Conservation (phyloP, 352 stramenopile genomes). For the Phytophthora litchii region DNA sequence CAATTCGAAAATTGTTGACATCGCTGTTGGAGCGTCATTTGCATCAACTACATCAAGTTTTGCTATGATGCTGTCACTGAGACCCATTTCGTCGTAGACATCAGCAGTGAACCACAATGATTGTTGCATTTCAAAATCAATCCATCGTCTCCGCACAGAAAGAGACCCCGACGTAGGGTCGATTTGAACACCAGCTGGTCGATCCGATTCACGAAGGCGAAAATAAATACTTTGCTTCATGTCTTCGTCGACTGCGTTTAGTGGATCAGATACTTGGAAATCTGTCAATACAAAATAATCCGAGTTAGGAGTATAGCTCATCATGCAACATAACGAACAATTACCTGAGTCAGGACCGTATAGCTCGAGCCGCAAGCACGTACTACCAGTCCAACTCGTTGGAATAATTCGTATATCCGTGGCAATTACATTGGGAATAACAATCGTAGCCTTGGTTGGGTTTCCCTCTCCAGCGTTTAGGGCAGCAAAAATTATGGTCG, state of each 20-base stretch:
- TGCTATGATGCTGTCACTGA: slow-evolving; percentile 14
- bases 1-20: slow-evolving; percentile 6
- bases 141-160: slow-evolving; percentile 31
- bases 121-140: slow-evolving; percentile 35
- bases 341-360: slow-evolving; percentile 51
- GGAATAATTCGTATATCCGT: slow-evolving; percentile 52
- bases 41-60: slow-evolving; percentile 20
- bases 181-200: slow-evolving; percentile 35
- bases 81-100: slow-evolving; percentile 28
- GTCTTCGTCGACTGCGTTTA: slow-evolving; percentile 24
- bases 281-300: slow-evolving; percentile 14
- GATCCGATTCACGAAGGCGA: slow-evolving; percentile 20
- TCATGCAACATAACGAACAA: neutral
- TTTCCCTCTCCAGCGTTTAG: neutral
- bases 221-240: slow-evolving; percentile 20
- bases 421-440: slow-evolving; percentile 40
- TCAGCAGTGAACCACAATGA: slow-evolving; percentile 23
- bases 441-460: slow-evolving; percentile 2
- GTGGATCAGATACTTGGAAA: slow-evolving; percentile 10
- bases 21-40: slow-evolving; percentile 24
- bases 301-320: neutral
- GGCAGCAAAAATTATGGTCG: slow-evolving; percentile 10
- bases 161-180: slow-evolving; percentile 28
- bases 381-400: slow-evolving; percentile 33
- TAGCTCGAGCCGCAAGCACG: slow-evolving; percentile 54